Evolutionary conservation across 345 rosid species (phyloP), one percentile per base, ranked within the genome.

Genomic region (Euphorbia peplus): DNA sequence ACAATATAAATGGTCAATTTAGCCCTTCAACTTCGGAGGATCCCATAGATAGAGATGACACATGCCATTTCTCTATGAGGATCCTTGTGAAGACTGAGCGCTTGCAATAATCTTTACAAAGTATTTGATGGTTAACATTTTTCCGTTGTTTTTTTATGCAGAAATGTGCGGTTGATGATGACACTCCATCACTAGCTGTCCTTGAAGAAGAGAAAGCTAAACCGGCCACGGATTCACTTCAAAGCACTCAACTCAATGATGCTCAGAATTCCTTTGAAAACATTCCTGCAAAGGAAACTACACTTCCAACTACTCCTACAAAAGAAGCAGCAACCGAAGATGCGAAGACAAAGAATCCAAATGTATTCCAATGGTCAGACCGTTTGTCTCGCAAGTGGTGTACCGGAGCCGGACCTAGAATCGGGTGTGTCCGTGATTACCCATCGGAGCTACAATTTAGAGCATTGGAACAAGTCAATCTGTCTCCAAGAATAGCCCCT

Each of bases 401-500:
- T 55, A 82, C 92, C 0, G 91, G 92, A 14, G 55, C 79, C 0
- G 98, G 98, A 7, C 91, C 98, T 0, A 88, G 98, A 5, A 93
- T 93, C 42, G 90, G 97, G 53, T 88, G 95, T 61, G 95, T 93
- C 29, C 85, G 91, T 24, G 91, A 93, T 84, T 93, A 93, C 76
- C 98, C 98, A 0, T 25, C 70, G 10, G 78, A 79, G 15, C 79
- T 93, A 4, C 97, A 84, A 60, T 82, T 84, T 16, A 83, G 80
- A 25, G 98, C 97, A 15, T 78, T 93, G 72, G 97, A 93, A 57
- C 92, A 86, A 52, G 97, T 91, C 66, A 86, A 85, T 71, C 79
- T 93, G 9, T 93, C 98, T 4, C 98, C 98, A 1, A 79, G 92
- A 19, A 73, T 85, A 22, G 69, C 68, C 12, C 79, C 73, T 26